phyloP scores from a whole-genome alignment of 352 stramenopile genomes.

The Blastocystis sp. region DNA sequence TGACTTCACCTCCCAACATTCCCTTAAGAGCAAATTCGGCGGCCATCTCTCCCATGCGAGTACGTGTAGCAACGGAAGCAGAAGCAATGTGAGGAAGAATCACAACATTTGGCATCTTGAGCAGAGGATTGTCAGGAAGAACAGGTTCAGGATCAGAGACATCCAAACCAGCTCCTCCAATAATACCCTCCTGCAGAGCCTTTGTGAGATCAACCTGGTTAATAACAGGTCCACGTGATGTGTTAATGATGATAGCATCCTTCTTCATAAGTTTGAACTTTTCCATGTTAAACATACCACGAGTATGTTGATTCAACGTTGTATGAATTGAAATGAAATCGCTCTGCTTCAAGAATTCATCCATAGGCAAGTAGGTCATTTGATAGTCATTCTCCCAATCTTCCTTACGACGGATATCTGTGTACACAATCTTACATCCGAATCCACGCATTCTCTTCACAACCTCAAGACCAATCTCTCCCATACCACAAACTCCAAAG shows the following conservation, averaged over 20 bases:
- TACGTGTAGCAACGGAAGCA: conserved; percentile 69
- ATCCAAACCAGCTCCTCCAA: conserved; percentile 73
- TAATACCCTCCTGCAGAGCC: conserved; percentile 67
- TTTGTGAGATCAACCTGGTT: conserved; percentile 72
- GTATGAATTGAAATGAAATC: conserved; percentile 80
- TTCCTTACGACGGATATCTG: conserved; percentile 65
- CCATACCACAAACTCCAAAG: conserved; percentile 76
- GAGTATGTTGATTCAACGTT: conserved; percentile 73
- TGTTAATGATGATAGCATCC: conserved; percentile 80
- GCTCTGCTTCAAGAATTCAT: conserved; percentile 72
- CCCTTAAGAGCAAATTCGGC: conserved; percentile 61
- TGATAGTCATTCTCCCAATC: conserved; percentile 70
- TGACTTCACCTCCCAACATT: conserved; percentile 27
- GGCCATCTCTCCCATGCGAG: conserved; percentile 62
- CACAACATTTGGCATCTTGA: conserved; percentile 68
- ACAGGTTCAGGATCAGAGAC: conserved; percentile 81
- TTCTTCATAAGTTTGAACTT: conserved; percentile 75
- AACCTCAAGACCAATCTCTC: conserved; percentile 76
- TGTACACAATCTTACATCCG: conserved; percentile 76
- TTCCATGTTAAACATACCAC: conserved; percentile 72
- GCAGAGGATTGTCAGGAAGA: conserved; percentile 73
- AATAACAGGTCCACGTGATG: conserved; percentile 79
- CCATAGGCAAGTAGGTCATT: conserved; percentile 73
- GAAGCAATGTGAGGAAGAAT: conserved; percentile 71
- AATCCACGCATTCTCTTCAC: conserved; percentile 76